These are phyloP conservation scores for Pseudocercospora cruenta DNA, from an alignment of 2,329 filamentous ascomycete genomes.

Conservation along the genomic window DNA sequence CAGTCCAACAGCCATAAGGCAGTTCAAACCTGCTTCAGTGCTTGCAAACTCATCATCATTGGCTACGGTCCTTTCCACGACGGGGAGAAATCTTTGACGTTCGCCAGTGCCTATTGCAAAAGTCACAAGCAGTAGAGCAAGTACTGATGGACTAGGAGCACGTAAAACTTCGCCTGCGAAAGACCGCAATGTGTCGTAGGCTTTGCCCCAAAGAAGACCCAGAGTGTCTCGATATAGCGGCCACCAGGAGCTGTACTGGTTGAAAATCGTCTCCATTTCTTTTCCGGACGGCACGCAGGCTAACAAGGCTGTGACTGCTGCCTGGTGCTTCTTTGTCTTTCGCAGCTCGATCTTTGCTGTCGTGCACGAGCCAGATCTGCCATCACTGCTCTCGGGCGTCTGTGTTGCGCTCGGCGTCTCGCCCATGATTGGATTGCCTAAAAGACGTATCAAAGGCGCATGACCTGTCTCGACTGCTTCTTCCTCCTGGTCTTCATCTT, in stretches of 20 bases:
- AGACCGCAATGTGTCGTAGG: background rate
- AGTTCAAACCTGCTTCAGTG: constrained; percentile 19
- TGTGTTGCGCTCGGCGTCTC: background rate
- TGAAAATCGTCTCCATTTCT: constrained; percentile 16
- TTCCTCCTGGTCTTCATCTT: constrained; percentile 5
- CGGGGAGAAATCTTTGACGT: constrained; percentile 17
- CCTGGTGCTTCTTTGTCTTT: constrained; percentile 2
- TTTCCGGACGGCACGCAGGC: constrained; percentile 9
- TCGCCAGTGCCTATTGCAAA: constrained; percentile 22
- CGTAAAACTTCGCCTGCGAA: constrained; percentile 11
- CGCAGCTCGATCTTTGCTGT: background rate
- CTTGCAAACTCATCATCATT: constrained; percentile 20
- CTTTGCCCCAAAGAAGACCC: constrained; percentile 19
- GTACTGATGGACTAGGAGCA: constrained; percentile 9
- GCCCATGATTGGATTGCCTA: background rate
- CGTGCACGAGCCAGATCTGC: background rate
- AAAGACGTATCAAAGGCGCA: constrained; percentile 6
- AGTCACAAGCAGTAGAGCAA: constrained; percentile 17
- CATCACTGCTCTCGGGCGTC: background rate
- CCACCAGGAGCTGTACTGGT: constrained; percentile 23
- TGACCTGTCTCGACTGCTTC: background rate
- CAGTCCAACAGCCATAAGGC: constrained; percentile 24
- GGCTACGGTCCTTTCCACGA: constrained; percentile 19
- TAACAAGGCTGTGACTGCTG: background rate
- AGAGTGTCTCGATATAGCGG: constrained; percentile 19